These are phyloP conservation scores for Melanomma pulvis-pyrius DNA, from an alignment of 495 filamentous ascomycete species.

Conservation along the genomic window DNA sequence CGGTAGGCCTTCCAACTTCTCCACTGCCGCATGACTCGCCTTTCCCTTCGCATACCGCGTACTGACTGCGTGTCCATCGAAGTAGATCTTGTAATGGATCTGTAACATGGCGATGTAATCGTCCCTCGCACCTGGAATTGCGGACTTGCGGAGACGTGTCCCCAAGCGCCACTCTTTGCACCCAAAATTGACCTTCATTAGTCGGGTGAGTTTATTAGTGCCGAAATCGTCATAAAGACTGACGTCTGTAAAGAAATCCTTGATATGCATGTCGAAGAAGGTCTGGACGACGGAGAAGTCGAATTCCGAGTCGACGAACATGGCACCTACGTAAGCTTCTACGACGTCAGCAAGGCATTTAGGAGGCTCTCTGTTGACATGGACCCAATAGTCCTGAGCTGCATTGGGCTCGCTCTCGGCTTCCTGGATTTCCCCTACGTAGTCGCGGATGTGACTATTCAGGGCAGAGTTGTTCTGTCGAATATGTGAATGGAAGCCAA, in stretches of 20 bases:
- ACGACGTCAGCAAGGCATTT: slow-evolving; percentile 88
- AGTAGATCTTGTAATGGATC: slow-evolving; percentile 71
- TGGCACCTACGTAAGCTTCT: slow-evolving; percentile 85
- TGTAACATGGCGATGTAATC: slow-evolving; percentile 71
- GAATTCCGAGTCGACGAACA: slow-evolving; percentile 90
- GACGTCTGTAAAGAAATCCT: slow-evolving; percentile 86
- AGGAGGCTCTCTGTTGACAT: slow-evolving; percentile 65
- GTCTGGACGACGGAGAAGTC: slow-evolving; percentile 69
- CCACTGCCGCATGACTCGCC: slow-evolving; percentile 69
- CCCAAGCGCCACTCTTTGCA: slow-evolving; percentile 61
- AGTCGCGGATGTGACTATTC: slow-evolving; percentile 66
- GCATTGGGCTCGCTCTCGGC: slow-evolving; percentile 57
- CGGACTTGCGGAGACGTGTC: slow-evolving; percentile 51
- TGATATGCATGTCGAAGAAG: slow-evolving; percentile 76
- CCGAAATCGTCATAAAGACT: slow-evolving; percentile 82
- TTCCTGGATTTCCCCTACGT: slow-evolving; percentile 67
- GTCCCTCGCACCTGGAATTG: slow-evolving; percentile 49
- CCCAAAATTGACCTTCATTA: slow-evolving; percentile 56
- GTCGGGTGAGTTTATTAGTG: slow-evolving; percentile 73
- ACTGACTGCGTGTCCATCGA: slow-evolving; percentile 62
- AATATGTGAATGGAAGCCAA: slow-evolving; percentile 77
- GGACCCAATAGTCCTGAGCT: slow-evolving; percentile 79
- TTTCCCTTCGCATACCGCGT: slow-evolving; percentile 72
- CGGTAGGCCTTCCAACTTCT: slow-evolving; percentile 59
- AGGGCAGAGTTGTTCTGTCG: slow-evolving; percentile 61